Evolutionary conservation across 768 basidiomycete species (phyloP).

Genomic region (Amanita jacksonii): DNA sequence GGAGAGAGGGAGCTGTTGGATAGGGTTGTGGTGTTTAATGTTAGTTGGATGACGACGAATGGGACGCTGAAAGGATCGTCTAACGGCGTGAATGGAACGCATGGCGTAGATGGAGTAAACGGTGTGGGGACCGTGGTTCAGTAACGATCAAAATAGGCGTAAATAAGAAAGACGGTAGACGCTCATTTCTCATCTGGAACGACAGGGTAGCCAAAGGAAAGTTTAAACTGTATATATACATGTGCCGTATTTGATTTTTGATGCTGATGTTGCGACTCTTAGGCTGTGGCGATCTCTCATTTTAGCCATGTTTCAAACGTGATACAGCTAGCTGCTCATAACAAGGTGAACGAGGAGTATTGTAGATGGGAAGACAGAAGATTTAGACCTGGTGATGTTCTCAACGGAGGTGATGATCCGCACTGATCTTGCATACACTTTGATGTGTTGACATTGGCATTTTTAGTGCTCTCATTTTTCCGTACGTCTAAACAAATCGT

Average conservation of each 20-base stretch:
- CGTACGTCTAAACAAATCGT: not conserved
- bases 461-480: too few relatives aligned
- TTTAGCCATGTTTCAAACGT: slow-evolving; percentile 45
- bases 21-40: slow-evolving; percentile 36
- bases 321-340: slow-evolving; percentile 48
- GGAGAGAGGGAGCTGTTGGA: slow-evolving; percentile 23
- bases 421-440: slow-evolving; percentile 7
- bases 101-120: too few relatives aligned
- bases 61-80: too few relatives aligned
- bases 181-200: slow-evolving; percentile 67
- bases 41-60: slow-evolving; percentile 4
- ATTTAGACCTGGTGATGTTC: slow-evolving; percentile 52
- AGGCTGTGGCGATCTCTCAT: too few relatives aligned
- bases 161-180: slow-evolving; percentile 60
- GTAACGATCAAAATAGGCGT: slow-evolving; percentile 40
- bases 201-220: slow-evolving; percentile 64
- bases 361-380: slow-evolving; percentile 36
- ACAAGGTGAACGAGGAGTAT: slow-evolving; percentile 36
- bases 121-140: too few relatives aligned
- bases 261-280: not conserved
- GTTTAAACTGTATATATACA: too few relatives aligned
- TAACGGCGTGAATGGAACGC: too few relatives aligned
- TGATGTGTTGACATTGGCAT: not conserved
- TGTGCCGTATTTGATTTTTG: too few relatives aligned
- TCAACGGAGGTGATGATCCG: slow-evolving; percentile 36